Evolutionary conservation across 805 yeast genomes (phyloP).

Genomic region (Lipomyces yamadae): DNA sequence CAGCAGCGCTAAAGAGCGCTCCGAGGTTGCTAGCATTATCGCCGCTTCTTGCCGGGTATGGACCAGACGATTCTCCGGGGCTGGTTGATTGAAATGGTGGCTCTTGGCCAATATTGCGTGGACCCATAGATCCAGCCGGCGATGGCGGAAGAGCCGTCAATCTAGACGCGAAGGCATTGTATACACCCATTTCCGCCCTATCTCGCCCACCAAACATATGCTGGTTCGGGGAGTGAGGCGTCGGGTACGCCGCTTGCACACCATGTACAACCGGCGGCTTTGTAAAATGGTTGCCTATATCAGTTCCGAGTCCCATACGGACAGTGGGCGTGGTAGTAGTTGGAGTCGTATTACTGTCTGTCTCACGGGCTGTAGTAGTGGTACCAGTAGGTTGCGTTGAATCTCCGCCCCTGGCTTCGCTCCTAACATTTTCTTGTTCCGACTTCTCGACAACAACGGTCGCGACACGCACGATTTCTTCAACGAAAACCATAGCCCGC

Average conservation of each 20-base stretch:
- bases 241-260: not conserved
- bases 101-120: not conserved
- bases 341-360: not conserved
- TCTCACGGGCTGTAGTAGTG: not conserved
- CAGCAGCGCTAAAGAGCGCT: not conserved
- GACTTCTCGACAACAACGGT: slow-evolving; percentile 20
- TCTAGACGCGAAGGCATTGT: not conserved
- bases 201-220: not conserved
- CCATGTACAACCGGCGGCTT: not conserved
- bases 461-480: slow-evolving; percentile 15
- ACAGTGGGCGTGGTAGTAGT: not conserved
- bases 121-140: not conserved
- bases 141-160: not conserved
- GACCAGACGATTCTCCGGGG: no score
- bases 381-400: not conserved
- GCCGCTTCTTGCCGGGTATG: no score
- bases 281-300: not conserved
- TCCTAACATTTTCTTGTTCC: slow-evolving; percentile 7
- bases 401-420: not conserved
- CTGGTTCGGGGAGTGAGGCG: not conserved
- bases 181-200: not conserved
- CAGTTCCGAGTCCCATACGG: not conserved
- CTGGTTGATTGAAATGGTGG: not conserved
- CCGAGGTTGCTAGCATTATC: no score
- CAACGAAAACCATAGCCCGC: slow-evolving; percentile 6